Evolutionary conservation across 306 rosid species (phyloP).

Genomic region (Cicer arietinum): DNA sequence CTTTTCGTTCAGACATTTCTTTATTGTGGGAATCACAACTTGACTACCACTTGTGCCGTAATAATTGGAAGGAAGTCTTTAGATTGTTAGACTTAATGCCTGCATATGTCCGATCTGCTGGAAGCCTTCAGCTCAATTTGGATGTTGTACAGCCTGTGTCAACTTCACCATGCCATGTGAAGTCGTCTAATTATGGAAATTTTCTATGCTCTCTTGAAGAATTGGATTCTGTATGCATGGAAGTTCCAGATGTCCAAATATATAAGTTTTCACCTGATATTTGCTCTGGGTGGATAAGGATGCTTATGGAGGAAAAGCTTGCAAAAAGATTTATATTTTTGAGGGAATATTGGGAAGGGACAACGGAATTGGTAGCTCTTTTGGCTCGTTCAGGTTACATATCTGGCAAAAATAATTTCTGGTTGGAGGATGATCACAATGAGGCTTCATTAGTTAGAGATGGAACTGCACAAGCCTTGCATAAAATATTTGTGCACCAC

Average conservation of each 20-base stretch:
- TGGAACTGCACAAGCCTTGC: constrained; percentile 68
- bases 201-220: constrained; percentile 80
- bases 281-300: constrained; percentile 81
- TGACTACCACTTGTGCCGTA: constrained; percentile 72
- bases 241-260: constrained; percentile 72
- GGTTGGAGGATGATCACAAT: constrained; percentile 53
- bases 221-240: constrained; percentile 73
- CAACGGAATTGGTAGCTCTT: constrained; percentile 68
- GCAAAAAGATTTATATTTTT: constrained; percentile 73
- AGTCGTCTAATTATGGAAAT: constrained; percentile 64
- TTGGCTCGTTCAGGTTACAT: constrained; percentile 85
- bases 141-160: constrained; percentile 67
- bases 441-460: constrained; percentile 54
- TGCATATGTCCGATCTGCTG: constrained; percentile 57
- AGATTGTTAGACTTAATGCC: constrained; percentile 75
- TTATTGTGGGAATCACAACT: constrained; percentile 93
- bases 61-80: constrained; percentile 80
- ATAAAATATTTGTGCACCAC: constrained; percentile 70
- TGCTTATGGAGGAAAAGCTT: constrained; percentile 78
- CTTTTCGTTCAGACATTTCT: constrained; percentile 58
- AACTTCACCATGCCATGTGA: constrained; percentile 57
- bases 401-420: constrained; percentile 46
- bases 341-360: constrained; percentile 93
- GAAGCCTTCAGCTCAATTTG: constrained; percentile 85
- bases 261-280: constrained; percentile 61